A percentile compares a stretch with the other conserved stretches of the same genome.
phyloP scores from a whole-genome alignment of 805 yeast genomes.

The Diddensiella santjacobensis region DNA sequence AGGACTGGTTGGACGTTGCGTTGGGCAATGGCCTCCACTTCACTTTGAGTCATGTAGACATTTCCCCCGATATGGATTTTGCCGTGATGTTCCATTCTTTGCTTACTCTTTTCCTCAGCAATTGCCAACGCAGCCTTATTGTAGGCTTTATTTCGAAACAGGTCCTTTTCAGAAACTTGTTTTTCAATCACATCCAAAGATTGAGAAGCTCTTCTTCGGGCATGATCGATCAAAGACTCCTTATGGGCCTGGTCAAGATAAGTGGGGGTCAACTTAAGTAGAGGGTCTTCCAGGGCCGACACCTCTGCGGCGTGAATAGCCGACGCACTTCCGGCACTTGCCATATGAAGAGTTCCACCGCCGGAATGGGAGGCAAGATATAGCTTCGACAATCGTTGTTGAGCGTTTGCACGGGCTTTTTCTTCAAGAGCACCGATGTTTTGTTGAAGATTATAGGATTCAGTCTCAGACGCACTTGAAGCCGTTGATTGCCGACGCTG shows the following conservation, averaged over 20 bases:
- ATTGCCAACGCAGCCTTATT: constrained; percentile 72
- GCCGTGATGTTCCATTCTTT: constrained; percentile 49
- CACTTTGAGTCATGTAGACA: constrained; percentile 65
- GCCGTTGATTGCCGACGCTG: neutral
- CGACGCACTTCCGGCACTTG: constrained; percentile 23
- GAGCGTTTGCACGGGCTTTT: constrained; percentile 33
- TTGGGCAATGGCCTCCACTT: constrained; percentile 75
- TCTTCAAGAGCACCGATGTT: constrained; percentile 26
- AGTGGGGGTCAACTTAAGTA: constrained; percentile 17
- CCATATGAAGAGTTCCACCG: constrained; percentile 19
- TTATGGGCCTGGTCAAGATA: constrained; percentile 16
- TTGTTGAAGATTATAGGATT: constrained; percentile 5
- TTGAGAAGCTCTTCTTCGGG: constrained; percentile 47
- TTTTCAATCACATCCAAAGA: constrained; percentile 41
- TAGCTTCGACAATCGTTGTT: constrained; percentile 26
- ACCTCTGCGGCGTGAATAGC: constrained; percentile 18
- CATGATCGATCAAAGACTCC: constrained; percentile 47
- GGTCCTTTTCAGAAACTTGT: constrained; percentile 39
- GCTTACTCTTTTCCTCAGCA: constrained; percentile 65
- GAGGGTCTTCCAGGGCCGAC: constrained; percentile 14
- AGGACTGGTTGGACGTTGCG: constrained; percentile 80
- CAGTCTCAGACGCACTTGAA: constrained; percentile 2
- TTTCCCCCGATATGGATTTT: constrained; percentile 87
- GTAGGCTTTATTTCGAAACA: constrained; percentile 46
- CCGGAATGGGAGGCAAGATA: constrained; percentile 22